Evolutionary conservation across 495 filamentous ascomycete species (phyloP), one percentile per base, ranked within the genome.

Genomic region (Trichoderma asperelloides): DNA sequence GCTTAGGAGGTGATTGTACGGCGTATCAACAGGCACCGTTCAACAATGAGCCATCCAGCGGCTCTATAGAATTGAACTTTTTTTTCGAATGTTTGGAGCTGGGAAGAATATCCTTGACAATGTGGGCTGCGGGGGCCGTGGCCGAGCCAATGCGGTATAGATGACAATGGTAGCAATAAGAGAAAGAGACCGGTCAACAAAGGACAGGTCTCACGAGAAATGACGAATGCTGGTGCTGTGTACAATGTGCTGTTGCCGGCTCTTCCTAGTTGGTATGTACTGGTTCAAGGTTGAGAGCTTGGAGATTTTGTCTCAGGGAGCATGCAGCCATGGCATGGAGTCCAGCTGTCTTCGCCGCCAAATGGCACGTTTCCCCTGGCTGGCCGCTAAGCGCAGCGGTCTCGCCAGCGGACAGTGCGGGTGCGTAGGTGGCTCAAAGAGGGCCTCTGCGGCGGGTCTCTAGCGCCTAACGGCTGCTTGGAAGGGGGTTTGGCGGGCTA

Each of bases 331-430:
- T 60, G 47, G 47, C 18, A 51, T 51, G 47, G 47, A 51, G 47
- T 51, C 18, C n/a, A 11, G 47, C 18, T 23, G 18, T 51, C n/a
- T 11, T 28, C 15, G 55, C 55, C 55, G 55, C 55, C 55, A 60
- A 60, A 60, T 60, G 55, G 55, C 55, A 60, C 55, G 55, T 30
- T 60, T 60, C 55, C 55, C 55, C 55, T 60, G 55, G 55, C 55
- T 60, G 55, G 55, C 55, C 25, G 55, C 55, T 30, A 60, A 30
- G 55, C 55, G 30, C 55, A 60, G 55, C n/a, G 55, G 55, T 30
- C 55, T 60, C 55, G 55, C 9, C 49, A 60, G 55, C n/a, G 23
- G 7, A 25, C 55, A 60, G 55, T 27, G 55, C 11, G 55, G 55
- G 27, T 60, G 55, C 55, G 55, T 60, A 60, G 55, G 55, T 60